Evolutionary conservation across 1,284 basidiomycete species (phyloP).

Genomic region (Spongispora temasekensis): DNA sequence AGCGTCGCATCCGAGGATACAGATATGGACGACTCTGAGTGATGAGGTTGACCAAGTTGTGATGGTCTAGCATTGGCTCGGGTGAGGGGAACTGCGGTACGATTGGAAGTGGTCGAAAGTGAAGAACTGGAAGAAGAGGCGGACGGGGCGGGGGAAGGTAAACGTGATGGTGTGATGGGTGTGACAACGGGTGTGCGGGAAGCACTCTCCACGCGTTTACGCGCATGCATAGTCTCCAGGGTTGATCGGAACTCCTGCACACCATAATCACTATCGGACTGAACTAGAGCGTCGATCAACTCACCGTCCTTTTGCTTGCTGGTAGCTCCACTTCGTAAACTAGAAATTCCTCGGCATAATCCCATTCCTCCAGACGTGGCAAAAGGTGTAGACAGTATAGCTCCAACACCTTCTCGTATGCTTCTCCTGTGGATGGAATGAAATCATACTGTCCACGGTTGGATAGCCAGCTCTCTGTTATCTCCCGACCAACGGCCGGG

Average conservation of each 20-base stretch:
- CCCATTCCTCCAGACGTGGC: constrained; percentile 73
- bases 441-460: constrained; percentile 42
- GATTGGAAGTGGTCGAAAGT: constrained; percentile 57
- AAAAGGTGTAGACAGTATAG: constrained; percentile 72
- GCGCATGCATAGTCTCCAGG: constrained; percentile 32
- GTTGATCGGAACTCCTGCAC: constrained; percentile 45
- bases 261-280: constrained; percentile 7
- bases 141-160: constrained; percentile 36
- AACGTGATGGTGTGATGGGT: constrained; percentile 21
- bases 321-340: constrained; percentile 67
- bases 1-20: constrained; percentile 28
- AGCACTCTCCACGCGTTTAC: constrained; percentile 17
- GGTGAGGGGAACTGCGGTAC: constrained; percentile 51
- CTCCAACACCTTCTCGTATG: constrained; percentile 73
- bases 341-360: constrained; percentile 73
- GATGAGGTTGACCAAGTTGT: constrained; percentile 23
- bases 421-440: constrained; percentile 42
- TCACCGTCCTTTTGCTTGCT: constrained; percentile 52
- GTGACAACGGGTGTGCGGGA: constrained; percentile 10
- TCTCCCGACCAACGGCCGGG: constrained; percentile 57
- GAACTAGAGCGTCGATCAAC: constrained; percentile 17
- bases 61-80: constrained; percentile 13
- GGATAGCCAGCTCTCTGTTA: constrained; percentile 78
- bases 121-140: constrained; percentile 54
- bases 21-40: constrained; percentile 26